Conservation (phyloP, 2,329 filamentous ascomycete genomes). For the Pseudocercospora fuligena region DNA sequence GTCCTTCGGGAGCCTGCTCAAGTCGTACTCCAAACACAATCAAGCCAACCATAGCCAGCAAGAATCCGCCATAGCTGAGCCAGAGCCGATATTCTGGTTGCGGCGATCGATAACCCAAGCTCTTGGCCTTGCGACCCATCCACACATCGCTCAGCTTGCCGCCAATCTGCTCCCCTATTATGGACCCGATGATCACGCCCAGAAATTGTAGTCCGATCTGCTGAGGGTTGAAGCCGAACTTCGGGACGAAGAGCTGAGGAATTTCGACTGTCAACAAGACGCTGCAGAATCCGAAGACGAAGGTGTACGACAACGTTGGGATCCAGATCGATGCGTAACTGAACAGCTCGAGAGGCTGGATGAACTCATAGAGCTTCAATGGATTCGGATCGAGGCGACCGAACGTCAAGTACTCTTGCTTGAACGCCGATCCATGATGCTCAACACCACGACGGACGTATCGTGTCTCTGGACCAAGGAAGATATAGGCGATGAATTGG, state of each 20-base stretch:
- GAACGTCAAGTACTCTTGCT: conserved; percentile 51
- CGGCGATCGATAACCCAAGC: conserved; percentile 38
- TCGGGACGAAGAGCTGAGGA: conserved; percentile 60
- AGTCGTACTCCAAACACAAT: conserved; percentile 61
- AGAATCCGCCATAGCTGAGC: conserved; percentile 60
- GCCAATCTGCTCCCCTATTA: conserved; percentile 64
- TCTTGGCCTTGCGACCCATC: conserved; percentile 52
- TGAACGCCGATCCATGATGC: conserved; percentile 48
- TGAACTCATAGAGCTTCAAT: conserved; percentile 55
- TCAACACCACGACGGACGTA: conserved; percentile 52
- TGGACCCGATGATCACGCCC: conserved; percentile 60
- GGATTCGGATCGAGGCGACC: conserved; percentile 59
- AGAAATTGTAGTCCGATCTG: conserved; percentile 64
- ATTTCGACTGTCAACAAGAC: conserved; percentile 64
- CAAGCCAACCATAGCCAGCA: conserved; percentile 57
- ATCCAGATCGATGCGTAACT: conserved; percentile 55
- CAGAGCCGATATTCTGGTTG: conserved; percentile 61
- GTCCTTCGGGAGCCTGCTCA: conserved; percentile 47
- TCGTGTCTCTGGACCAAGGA: conserved; percentile 61
- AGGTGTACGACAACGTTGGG: conserved; percentile 58
- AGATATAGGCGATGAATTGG: conserved; percentile 62
- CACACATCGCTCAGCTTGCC: conserved; percentile 60
- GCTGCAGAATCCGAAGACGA: conserved; percentile 61
- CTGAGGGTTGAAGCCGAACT: conserved; percentile 62
- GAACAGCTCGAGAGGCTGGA: conserved; percentile 56